phyloP scores from a whole-genome alignment of 2,329 filamentous ascomycete species.

The Trichoderma gracile region DNA sequence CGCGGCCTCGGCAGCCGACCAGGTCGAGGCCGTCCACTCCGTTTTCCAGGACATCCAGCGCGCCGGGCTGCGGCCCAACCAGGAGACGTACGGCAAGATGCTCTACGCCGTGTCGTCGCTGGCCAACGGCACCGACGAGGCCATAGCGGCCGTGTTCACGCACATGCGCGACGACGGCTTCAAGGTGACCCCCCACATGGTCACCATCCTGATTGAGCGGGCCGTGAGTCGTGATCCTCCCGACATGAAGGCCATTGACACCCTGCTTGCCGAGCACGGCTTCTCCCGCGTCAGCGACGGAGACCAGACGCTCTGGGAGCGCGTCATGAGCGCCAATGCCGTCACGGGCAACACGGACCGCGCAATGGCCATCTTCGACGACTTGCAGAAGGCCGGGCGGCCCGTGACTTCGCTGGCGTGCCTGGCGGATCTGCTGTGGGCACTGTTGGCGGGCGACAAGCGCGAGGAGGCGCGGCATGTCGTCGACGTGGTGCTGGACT shows the following conservation, averaged over 20 bases:
- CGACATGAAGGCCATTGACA: slow-evolving; percentile 59
- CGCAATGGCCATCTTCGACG: slow-evolving; percentile 53
- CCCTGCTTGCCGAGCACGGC: slow-evolving; percentile 59
- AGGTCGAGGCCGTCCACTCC: slow-evolving; percentile 52
- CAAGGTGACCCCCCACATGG: slow-evolving; percentile 63
- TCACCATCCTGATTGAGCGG: slow-evolving; percentile 71
- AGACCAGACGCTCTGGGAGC: slow-evolving; percentile 70
- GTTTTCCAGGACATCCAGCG: slow-evolving; percentile 60
- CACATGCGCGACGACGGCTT: slow-evolving; percentile 60
- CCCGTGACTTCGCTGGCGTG: slow-evolving; percentile 46
- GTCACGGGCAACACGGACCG: slow-evolving; percentile 49
- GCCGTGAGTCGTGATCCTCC: slow-evolving; percentile 62
- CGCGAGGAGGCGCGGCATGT: slow-evolving; percentile 37
- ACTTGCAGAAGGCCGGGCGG: slow-evolving; percentile 43
- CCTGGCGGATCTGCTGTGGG: slow-evolving; percentile 46
- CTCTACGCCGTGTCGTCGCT: slow-evolving; percentile 54
- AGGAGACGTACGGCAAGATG: slow-evolving; percentile 67
- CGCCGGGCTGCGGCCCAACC: slow-evolving; percentile 59
- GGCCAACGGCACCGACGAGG: slow-evolving; percentile 44
- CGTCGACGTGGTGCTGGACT: slow-evolving; percentile 36
- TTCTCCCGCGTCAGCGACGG: slow-evolving; percentile 39
- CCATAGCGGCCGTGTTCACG: slow-evolving; percentile 61
- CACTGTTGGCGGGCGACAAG: slow-evolving; percentile 34
- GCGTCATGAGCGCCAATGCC: slow-evolving; percentile 68
- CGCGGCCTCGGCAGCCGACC: slow-evolving; percentile 47